A percentile compares a stretch with the other conserved stretches of the same genome.
Evolutionary conservation across 2,329 filamentous ascomycete species (phyloP).

Genomic region (Stagonosporopsis vannaccii): DNA sequence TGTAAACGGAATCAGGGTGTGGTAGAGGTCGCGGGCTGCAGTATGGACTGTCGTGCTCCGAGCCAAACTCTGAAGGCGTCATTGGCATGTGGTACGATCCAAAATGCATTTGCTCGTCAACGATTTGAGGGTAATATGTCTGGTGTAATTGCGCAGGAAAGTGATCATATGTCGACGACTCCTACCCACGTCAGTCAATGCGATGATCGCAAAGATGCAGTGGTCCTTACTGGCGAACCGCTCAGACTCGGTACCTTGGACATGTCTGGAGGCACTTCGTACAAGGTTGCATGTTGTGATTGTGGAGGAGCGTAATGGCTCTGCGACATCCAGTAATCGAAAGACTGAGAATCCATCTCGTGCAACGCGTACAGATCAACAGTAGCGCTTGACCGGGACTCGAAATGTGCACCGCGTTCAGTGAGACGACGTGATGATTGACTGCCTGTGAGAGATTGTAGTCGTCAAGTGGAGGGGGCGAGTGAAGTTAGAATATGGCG

Average conservation of each 20-base stretch:
- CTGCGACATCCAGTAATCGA: conserved; percentile 49
- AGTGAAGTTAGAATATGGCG: conserved; percentile 1
- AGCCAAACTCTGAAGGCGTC: conserved; percentile 51
- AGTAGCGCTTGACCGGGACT: background rate
- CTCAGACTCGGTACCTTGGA: conserved; percentile 49
- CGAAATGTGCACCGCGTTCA: background rate
- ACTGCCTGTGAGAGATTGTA: background rate
- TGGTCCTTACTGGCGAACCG: conserved; percentile 46
- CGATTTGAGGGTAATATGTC: conserved; percentile 44
- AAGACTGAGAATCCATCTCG: conserved; percentile 47
- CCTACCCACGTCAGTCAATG: conserved; percentile 23
- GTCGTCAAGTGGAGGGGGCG: background rate
- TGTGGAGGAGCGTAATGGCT: conserved; percentile 43
- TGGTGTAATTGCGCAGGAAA: conserved; percentile 43
- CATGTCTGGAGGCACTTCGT: conserved; percentile 45
- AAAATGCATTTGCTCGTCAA: conserved; percentile 43
- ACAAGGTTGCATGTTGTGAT: conserved; percentile 39
- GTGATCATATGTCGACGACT: conserved; percentile 48
- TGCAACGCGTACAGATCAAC: background rate
- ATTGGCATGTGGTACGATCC: conserved; percentile 47
- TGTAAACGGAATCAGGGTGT: conserved; percentile 36
- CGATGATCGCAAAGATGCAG: background rate
- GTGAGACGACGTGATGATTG: background rate
- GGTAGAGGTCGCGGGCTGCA: conserved; percentile 45
- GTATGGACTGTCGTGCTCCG: conserved; percentile 50